These are phyloP conservation scores for Goffeauzyma gilvescens DNA, from an alignment of 768 basidiomycete genomes.

Conservation along the genomic window DNA sequence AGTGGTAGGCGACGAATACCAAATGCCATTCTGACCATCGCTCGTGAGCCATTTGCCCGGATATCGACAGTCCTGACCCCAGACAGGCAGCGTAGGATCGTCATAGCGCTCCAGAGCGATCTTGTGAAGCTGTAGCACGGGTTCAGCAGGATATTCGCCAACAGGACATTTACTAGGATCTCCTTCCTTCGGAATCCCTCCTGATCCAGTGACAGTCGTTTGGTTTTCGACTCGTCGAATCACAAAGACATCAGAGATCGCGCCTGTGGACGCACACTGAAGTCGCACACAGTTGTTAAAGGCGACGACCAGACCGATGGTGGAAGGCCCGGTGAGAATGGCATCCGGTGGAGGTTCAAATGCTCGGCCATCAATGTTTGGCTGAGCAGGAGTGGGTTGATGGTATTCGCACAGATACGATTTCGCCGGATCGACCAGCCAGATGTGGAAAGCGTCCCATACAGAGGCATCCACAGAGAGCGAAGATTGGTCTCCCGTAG, in stretches of 20 bases:
- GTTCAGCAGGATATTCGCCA: constrained; percentile 79
- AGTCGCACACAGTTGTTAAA: constrained; percentile 93
- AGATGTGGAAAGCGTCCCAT: constrained; percentile 98
- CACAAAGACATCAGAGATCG: constrained; percentile 79
- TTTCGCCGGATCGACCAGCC: constrained; percentile 71
- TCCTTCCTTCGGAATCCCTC: constrained; percentile 50
- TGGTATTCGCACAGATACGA: neutral
- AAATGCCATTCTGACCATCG: constrained; percentile 14
- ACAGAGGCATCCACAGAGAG: constrained; percentile 27
- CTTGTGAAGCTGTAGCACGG: constrained; percentile 88
- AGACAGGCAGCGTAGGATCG: constrained; percentile 8
- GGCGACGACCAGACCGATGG: constrained; percentile 73
- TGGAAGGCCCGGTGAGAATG: constrained; percentile 56
- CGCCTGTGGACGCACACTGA: constrained; percentile 82
- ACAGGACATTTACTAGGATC: constrained; percentile 32
- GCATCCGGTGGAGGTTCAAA: constrained; percentile 87
- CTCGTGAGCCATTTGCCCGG: constrained; percentile 22
- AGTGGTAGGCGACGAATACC: too few species aligned
- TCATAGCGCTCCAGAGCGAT: constrained; percentile 36
- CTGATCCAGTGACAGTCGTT: constrained; percentile 74
- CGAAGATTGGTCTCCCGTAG: neutral
- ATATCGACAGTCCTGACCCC: constrained; percentile 9
- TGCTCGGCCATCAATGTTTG: constrained; percentile 38
- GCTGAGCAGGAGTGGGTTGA: too few species aligned
- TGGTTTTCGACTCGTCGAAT: constrained; percentile 85